phyloP scores from a whole-genome alignment of 192 early-diverging fungal species.

The Oehlia diaphana region DNA sequence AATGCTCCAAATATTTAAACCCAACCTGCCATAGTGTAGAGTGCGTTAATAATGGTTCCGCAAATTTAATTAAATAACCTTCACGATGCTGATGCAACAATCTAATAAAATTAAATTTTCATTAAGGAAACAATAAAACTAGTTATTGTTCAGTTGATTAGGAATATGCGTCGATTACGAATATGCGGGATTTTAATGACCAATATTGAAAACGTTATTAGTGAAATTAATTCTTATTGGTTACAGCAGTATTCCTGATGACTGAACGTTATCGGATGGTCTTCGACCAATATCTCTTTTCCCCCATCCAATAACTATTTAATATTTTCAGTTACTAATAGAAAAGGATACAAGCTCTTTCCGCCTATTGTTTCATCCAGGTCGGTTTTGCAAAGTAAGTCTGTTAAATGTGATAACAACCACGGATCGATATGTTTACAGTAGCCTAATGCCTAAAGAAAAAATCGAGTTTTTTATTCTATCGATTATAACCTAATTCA shows the following conservation, averaged over 20 bases:
- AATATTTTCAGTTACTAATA: no score
- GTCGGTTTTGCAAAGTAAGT: slow-evolving; percentile 12
- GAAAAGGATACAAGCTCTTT: not conserved
- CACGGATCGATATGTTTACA: slow-evolving; percentile 19
- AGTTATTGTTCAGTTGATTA: no score
- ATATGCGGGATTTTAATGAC: no score
- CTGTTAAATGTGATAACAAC: slow-evolving; percentile 18
- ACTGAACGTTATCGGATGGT: no score
- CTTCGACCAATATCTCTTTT: no score
- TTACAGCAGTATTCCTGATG: no score
- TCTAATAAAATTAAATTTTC: not conserved
- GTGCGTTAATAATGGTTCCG: slow-evolving; percentile 1
- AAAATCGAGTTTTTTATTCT: not conserved
- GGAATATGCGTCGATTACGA: no score
- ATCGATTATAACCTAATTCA: no score
- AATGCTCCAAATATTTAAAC: slow-evolving; percentile 25
- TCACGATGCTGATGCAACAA: not conserved
- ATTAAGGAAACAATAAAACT: not conserved
- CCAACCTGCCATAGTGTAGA: slow-evolving; percentile 18
- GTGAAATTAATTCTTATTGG: no score
- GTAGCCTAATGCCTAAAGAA: not conserved
- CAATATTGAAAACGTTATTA: no score
- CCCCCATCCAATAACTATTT: no score
- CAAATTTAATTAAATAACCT: slow-evolving; percentile 17
- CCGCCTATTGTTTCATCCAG: not conserved